Base-by-base conservation (phyloP, 1,284 basidiomycete genomes). In the Uromyces viciae-fabae region DNA sequence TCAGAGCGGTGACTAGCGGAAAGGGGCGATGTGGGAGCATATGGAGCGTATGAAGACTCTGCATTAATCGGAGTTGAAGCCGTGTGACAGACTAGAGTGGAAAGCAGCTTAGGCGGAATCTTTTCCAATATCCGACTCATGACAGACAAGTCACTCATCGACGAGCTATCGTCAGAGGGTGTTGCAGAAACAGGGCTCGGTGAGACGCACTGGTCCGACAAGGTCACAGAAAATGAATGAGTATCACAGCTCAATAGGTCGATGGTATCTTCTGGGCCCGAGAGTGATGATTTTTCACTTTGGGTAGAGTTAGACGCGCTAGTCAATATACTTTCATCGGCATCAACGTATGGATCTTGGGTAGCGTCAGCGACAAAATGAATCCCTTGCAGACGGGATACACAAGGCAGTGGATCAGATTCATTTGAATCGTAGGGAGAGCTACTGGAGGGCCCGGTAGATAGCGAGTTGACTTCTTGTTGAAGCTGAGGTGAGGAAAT, bases 291-390 rank as follows among this genome's bases (percentile, higher is more conserved):
- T 22, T 17, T 46, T 0, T 28, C 60, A 22, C 60, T 64, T 46
- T 52, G 17, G 42, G 43, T 33, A 19, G 62, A 56, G 19, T 73
- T 40, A 49, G 74, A 60, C 33, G 40, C 58, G 25, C 60, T 52
- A 40, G 56, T 31, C n/a, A 3, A 11, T n/a, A 38, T 46, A n/a
- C 58, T 62, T 49, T 40, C 46, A 19, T 25, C 74, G 15, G 19
- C 25, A 17, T 76, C 74, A 38, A 76, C 46, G 38, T 76, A 40
- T 25, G 74, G 74, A 25, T 76, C 74, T 56, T 76, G 74, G 46
- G 33, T 66, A 38, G 58, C 11, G 54, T 64, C 60, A 22, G 42
- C 58, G 3, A 64, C 74, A 56, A 25, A 76, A 49, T 66, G 36
- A 19, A 76, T 76, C 4, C 74, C 74, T 3, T 49, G 25, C 19